Evolutionary conservation across 31 red algal species (phyloP).

Genomic region (Odonthalia washingtoniensis): DNA sequence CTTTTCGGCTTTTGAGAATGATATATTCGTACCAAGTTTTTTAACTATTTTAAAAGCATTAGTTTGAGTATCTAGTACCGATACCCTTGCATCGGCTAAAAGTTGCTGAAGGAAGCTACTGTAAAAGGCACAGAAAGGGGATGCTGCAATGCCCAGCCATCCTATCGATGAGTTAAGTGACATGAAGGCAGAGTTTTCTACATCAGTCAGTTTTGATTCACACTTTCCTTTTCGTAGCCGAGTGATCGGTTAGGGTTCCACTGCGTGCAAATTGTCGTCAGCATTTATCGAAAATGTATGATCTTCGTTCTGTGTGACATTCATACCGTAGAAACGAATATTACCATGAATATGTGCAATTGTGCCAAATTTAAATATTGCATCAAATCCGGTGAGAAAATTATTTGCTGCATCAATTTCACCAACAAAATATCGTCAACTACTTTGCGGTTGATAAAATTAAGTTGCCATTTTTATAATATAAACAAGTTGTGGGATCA

Average conservation of each 20-base stretch:
- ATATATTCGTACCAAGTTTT: not conserved
- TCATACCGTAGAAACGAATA: not conserved
- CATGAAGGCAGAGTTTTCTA: not conserved
- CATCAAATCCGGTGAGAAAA: not conserved
- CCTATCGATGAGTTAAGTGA: constrained; percentile 2
- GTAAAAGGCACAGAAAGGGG: not conserved
- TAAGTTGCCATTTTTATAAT: not conserved
- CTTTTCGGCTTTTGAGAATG: not conserved
- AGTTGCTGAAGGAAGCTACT: not conserved
- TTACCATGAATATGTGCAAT: not conserved
- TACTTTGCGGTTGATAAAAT: not conserved
- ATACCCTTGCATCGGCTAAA: not conserved
- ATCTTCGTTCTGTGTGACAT: not conserved
- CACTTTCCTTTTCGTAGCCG: not conserved
- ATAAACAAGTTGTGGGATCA: constrained; percentile 4
- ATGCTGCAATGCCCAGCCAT: not conserved
- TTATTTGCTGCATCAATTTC: constrained; percentile 11
- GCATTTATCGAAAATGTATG: not conserved
- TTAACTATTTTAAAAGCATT: not conserved
- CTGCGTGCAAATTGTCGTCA: not conserved
- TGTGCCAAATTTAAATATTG: not conserved
- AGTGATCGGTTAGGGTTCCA: not conserved
- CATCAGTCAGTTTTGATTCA: too few relatives aligned
- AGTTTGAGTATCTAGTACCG: not conserved
- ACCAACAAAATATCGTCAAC: constrained; percentile 23